These are phyloP conservation scores for Pseudogymnoascus sp. DNA, from an alignment of 2,329 filamentous ascomycete genomes.

Conservation along the genomic window DNA sequence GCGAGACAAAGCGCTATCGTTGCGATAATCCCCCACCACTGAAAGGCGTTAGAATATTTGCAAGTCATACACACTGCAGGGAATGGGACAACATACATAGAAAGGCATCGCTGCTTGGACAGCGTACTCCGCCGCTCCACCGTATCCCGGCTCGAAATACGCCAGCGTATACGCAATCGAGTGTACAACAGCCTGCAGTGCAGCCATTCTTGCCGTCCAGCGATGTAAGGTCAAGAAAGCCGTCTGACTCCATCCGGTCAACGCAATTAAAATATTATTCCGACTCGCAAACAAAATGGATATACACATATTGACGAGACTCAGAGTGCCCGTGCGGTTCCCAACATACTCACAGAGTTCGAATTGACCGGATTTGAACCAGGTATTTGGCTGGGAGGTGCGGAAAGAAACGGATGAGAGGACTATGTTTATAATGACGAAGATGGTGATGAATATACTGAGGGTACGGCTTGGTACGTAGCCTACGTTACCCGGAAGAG, in stretches of 20 bases:
- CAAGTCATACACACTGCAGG: neutral
- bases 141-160: conserved; percentile 24
- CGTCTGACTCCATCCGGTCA: conserved; percentile 12
- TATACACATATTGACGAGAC: conserved; percentile 16
- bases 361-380: conserved; percentile 2
- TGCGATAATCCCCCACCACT: conserved; percentile 36
- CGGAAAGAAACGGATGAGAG: conserved; percentile 12
- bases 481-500: conserved; percentile 15
- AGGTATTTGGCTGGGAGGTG: conserved; percentile 11
- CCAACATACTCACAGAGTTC: conserved; percentile 14
- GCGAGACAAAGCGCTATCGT: conserved; percentile 1
- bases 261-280: conserved; percentile 19
- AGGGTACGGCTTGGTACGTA: conserved; percentile 18
- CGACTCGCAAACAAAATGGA: conserved; percentile 17
- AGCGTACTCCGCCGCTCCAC: conserved; percentile 7
- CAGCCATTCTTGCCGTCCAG: conserved; percentile 40
- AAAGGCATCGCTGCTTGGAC: conserved; percentile 10
- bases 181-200: conserved; percentile 41
- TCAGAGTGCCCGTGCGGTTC: conserved; percentile 18
- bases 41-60: neutral
- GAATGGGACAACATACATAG: conserved; percentile 11
- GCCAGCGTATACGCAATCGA: conserved; percentile 35
- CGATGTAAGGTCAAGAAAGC: conserved; percentile 30
- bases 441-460: conserved; percentile 12
- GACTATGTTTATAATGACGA: conserved; percentile 15